phyloP scores from a whole-genome alignment of 2,329 filamentous ascomycete genomes.

The Bimuria novae-zelandiae region DNA sequence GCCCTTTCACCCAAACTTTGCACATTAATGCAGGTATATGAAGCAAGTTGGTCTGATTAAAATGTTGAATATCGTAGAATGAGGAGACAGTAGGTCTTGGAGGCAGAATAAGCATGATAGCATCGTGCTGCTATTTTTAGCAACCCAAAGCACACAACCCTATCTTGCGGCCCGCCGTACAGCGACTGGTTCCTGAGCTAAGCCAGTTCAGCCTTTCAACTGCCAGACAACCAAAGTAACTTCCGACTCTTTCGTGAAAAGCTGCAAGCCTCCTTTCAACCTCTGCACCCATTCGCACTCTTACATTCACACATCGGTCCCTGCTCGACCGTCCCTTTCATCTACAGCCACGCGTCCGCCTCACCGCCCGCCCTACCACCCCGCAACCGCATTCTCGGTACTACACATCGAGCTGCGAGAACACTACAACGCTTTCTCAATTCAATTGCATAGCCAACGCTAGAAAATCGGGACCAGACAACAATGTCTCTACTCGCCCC shows the following conservation, averaged over 20 bases:
- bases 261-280: neutral
- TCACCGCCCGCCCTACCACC: slow-evolving; percentile 5
- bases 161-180: neutral
- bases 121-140: neutral
- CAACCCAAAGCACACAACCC: neutral
- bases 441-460: neutral
- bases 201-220: neutral
- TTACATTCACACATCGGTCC: neutral
- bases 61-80: no score
- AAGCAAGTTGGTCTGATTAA: no score
- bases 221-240: neutral
- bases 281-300: neutral
- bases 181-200: neutral
- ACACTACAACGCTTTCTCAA: neutral
- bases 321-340: neutral
- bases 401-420: neutral
- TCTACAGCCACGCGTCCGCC: slow-evolving; percentile 3
- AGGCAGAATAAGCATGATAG: no score
- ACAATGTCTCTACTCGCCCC: slow-evolving; percentile 19
- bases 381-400: neutral
- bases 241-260: neutral
- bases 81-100: no score
- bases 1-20: no score
- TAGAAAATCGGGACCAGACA: neutral
- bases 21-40: no score